Percentiles rank a stretch among this genome's conserved stretches.
phyloP scores from a whole-genome alignment of 176 grass and related monocot species.

The Metroxylon sagu region DNA sequence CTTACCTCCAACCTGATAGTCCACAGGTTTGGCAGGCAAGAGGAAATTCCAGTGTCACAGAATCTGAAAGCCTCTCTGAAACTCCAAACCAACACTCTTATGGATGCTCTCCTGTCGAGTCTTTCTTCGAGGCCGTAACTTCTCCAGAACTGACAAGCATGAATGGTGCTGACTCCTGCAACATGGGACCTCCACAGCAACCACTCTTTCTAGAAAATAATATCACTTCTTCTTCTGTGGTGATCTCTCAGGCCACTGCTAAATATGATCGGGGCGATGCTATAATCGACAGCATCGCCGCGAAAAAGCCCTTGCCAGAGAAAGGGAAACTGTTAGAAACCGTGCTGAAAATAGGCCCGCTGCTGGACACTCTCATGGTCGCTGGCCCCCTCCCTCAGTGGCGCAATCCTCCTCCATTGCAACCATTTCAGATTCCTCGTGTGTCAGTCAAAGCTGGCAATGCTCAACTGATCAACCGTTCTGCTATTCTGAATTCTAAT shows the following conservation, averaged over 20 bases:
- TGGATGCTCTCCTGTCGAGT: conserved; percentile 53
- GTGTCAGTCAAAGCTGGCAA: conserved; percentile 13
- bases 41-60: conserved; percentile 52
- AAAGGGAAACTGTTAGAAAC: conserved; percentile 51
- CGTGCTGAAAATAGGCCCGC: conserved; percentile 57
- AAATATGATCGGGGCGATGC: conserved; percentile 7
- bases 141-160: conserved; percentile 45
- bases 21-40: background rate
- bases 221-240: too few species aligned
- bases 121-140: conserved; percentile 56
- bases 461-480: too few species aligned
- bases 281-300: conserved; percentile 35
- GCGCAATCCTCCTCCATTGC: conserved; percentile 68
- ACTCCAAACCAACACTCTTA: conserved; percentile 7
- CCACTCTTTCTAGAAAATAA: background rate
- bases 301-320: conserved; percentile 43
- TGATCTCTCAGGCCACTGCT: too few species aligned
- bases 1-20: too few species aligned
- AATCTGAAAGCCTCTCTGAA: conserved; percentile 54
- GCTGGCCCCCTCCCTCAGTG: conserved; percentile 68
- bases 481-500: too few species aligned
- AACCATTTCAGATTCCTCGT: conserved; percentile 33
- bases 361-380: conserved; percentile 75
- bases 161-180: conserved; percentile 12
- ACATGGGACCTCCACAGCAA: conserved; percentile 8